Evolutionary conservation across 129 eudicot species (phyloP).

Genomic region (Silybum marianum): DNA sequence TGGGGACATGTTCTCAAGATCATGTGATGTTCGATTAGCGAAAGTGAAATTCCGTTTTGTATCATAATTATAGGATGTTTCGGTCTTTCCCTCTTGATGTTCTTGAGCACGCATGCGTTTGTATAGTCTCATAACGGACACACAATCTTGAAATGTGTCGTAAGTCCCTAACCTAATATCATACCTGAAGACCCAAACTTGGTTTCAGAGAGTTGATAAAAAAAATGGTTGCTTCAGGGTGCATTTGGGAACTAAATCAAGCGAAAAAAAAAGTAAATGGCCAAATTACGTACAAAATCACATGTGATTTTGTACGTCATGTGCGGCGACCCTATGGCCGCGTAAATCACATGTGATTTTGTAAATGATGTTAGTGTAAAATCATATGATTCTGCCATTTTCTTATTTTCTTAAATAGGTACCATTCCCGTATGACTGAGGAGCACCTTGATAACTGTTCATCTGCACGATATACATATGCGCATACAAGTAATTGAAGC

Average conservation of each 20-base stretch:
- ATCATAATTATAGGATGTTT: conserved; percentile 16
- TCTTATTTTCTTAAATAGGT: too few relatives aligned
- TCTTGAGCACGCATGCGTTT: conserved; percentile 66
- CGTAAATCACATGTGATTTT: too few relatives aligned
- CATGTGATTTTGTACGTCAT: too few relatives aligned
- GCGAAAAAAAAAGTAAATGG: too few relatives aligned
- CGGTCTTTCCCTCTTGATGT: conserved; percentile 36
- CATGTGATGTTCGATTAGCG: conserved; percentile 33
- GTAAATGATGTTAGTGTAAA: too few relatives aligned
- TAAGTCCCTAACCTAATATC: conserved; percentile 61
- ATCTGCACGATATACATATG: too few relatives aligned
- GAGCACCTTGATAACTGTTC: too few relatives aligned
- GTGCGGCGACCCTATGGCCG: too few relatives aligned
- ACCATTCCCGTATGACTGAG: too few relatives aligned
- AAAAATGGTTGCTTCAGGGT: background rate
- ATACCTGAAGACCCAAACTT: conserved; percentile 44
- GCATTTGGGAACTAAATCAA: background rate
- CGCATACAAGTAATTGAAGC: background rate
- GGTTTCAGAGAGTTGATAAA: background rate
- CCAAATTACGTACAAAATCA: too few relatives aligned
- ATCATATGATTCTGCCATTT: too few relatives aligned
- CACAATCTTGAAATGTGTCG: conserved; percentile 65
- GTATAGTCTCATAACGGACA: conserved; percentile 76
- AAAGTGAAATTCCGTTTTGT: conserved; percentile 3
- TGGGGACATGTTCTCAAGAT: conserved; percentile 54